These are phyloP conservation scores for Colletotrichum noveboracense DNA, from an alignment of 2,329 filamentous ascomycete genomes.

Conservation along the genomic window DNA sequence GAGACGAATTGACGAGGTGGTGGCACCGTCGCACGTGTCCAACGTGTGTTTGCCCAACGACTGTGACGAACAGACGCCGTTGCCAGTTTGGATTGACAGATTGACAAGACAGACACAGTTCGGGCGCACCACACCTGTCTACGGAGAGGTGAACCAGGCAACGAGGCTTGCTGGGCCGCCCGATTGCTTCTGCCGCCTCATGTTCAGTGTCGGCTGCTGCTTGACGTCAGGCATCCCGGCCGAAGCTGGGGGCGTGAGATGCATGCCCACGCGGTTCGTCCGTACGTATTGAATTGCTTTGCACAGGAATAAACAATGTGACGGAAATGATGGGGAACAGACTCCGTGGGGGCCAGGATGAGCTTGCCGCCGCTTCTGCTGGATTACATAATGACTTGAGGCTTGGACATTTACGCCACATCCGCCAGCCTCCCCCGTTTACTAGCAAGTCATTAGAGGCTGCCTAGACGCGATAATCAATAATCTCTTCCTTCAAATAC, in stretches of 20 bases:
- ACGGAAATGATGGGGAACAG: background rate
- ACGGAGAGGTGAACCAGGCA: background rate
- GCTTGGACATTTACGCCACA: background rate
- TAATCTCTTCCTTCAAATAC: background rate
- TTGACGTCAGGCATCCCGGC: background rate
- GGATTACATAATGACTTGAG: background rate
- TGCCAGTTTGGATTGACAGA: background rate
- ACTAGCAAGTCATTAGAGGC: background rate
- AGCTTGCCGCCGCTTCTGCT: background rate
- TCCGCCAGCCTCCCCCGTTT: background rate
- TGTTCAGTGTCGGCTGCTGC: background rate
- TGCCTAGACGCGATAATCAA: background rate
- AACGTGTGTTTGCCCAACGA: background rate
- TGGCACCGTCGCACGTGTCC: background rate
- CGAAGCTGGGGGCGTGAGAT: background rate
- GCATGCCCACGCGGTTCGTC: background rate
- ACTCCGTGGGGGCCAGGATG: background rate
- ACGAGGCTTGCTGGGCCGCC: background rate
- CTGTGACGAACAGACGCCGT: background rate
- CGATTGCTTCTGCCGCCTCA: background rate
- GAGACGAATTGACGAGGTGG: background rate
- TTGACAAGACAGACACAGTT: background rate
- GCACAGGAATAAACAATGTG: background rate
- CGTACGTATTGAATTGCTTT: background rate
- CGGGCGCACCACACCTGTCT: background rate